A percentile compares a stretch with the other conserved stretches of the same genome.
phyloP scores from a whole-genome alignment of 208 protist species.

The Leishmania tropica region DNA sequence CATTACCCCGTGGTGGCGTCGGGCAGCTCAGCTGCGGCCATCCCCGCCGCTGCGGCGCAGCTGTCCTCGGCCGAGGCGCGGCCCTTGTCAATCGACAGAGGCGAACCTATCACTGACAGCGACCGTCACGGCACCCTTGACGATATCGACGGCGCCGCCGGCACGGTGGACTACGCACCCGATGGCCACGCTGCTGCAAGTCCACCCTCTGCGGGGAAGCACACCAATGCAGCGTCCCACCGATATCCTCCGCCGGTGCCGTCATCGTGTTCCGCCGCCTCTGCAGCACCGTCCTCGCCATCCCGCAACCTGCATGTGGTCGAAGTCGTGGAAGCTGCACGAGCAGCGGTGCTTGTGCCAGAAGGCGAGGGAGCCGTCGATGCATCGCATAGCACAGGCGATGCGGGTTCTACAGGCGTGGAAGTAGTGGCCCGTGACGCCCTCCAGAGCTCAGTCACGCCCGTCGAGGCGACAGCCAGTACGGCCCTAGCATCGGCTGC shows the following conservation, averaged over 20 bases:
- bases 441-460: background rate
- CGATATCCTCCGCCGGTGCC: background rate
- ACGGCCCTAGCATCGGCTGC: background rate
- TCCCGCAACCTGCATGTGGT: background rate
- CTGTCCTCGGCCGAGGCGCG: background rate
- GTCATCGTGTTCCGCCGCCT: background rate
- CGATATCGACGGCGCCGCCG: background rate
- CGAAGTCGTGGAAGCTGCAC: background rate
- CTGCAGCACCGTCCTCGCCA: background rate
- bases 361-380: background rate
- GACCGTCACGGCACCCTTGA: background rate
- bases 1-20: background rate
- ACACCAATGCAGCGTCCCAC: background rate
- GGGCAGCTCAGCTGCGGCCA: background rate
- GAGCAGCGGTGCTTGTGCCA: background rate
- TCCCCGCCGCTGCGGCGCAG: background rate
- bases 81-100: conserved; percentile 9
- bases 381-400: background rate
- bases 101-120: background rate
- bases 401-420: background rate
- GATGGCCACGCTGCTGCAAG: background rate
- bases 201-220: background rate
- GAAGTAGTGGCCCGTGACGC: background rate
- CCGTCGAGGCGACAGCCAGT: background rate
- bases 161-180: background rate